Percentiles rank a stretch among this genome's conserved stretches.
Conservation (phyloP, 768 basidiomycete genomes). For the Daedalea quercina region DNA sequence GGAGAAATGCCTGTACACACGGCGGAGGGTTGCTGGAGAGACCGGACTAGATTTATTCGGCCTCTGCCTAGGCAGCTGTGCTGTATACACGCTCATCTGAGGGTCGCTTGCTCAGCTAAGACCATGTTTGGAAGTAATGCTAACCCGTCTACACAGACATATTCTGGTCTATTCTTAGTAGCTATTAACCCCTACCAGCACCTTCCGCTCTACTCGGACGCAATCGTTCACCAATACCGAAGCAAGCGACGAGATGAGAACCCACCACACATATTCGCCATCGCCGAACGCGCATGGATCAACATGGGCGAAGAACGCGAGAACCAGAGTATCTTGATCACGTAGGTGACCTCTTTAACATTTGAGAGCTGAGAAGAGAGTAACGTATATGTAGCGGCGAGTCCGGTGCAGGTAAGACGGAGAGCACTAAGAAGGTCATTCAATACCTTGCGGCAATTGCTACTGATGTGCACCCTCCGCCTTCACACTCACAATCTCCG, state of each 20-base stretch:
- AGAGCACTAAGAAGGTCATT: constrained; percentile 98
- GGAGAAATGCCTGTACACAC: background rate
- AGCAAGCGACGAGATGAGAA: constrained; percentile 85
- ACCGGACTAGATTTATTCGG: no score
- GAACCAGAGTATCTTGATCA: constrained; percentile 97
- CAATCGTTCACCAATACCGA: constrained; percentile 87
- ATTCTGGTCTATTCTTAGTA: constrained; percentile 94
- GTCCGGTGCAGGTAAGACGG: constrained; percentile 98
- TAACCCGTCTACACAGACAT: constrained; percentile 48
- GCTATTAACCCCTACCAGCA: constrained; percentile 97
- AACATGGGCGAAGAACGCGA: constrained; percentile 98
- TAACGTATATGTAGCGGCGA: constrained; percentile 62
- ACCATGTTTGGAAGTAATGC: background rate
- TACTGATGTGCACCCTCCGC: constrained; percentile 57
- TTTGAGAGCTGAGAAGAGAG: background rate
- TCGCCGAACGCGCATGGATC: constrained; percentile 96
- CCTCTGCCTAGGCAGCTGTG: no score
- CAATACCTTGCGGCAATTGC: constrained; percentile 98
- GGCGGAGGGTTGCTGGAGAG: background rate
- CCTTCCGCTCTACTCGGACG: constrained; percentile 85
- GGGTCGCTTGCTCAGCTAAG: background rate
- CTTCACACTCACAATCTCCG: constrained; percentile 60
- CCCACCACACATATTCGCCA: constrained; percentile 94
- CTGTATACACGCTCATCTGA: no score
- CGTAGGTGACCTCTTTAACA: constrained; percentile 43